Evolutionary conservation across 2,329 filamentous ascomycete species (phyloP), one percentile per base, ranked within the genome.

Genomic region (Cordyceps javanica): DNA sequence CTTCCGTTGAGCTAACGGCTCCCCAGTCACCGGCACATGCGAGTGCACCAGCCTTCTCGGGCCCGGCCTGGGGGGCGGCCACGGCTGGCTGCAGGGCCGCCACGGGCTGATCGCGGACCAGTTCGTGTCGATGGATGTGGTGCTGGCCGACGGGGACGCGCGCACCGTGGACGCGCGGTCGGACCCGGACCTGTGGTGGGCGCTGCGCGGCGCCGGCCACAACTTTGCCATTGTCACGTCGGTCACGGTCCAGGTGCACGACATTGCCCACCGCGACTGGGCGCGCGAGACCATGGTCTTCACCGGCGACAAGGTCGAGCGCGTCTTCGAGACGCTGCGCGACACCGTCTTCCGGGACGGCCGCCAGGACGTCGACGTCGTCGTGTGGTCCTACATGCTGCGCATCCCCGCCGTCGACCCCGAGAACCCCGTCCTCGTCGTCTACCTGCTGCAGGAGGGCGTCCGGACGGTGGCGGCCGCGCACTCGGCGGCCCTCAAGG

Each of bases 161-260:
- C 59, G 66, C 7, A 75, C 70, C 0, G 67, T 79, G 1, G 65
- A 74, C 56, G 65, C 68, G 39, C 67, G 69, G 8, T 74, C 75
- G 0, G 80, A 84, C 36, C 74, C 75, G 0, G 80, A 84, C 34
- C 73, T 86, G 2, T 85, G 74, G 69, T 85, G 82, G 82, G 82
- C 74, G 1, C 72, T 85, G 59, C 71, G 75, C 56, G 82, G 82
- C 2, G 82, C 81, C 1, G 82, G 81, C 1, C 80, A 83, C 62
- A 84, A 84, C 66, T 84, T 85, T 59, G 82, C 81, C 5, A 77
- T 85, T 42, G 79, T 84, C 11, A 82, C 80, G 0, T 75, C 74
- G 1, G 67, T 77, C 10, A 75, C 72, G 0, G 69, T 70, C 0
- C 79, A 78, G 62, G 73, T 82, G 36, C 82, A 78, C 61, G 75